A percentile compares a stretch with the other conserved stretches of the same genome.
phyloP scores from a whole-genome alignment of 2,329 filamentous ascomycete genomes.

The Ilyonectria sp. region DNA sequence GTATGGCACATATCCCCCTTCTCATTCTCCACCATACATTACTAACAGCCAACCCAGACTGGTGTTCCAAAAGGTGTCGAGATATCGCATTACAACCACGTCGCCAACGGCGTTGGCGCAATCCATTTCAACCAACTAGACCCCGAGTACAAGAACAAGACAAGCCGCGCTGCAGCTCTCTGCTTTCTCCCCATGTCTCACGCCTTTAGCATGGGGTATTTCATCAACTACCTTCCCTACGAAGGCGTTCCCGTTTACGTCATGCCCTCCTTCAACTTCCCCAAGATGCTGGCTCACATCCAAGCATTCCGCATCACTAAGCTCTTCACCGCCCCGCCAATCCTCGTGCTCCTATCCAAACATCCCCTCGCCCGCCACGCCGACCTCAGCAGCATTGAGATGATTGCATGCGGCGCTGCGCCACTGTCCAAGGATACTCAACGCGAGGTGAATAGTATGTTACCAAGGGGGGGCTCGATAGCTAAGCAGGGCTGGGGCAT shows the following conservation, averaged over 20 bases:
- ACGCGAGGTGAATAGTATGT: constrained; percentile 62
- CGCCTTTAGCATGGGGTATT: constrained; percentile 80
- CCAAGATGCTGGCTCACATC: constrained; percentile 78
- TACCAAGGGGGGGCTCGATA: constrained; percentile 56
- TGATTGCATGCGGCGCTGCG: constrained; percentile 77
- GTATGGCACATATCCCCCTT: constrained; percentile 33
- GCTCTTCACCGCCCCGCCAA: constrained; percentile 80
- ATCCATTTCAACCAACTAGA: constrained; percentile 60
- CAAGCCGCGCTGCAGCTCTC: constrained; percentile 61
- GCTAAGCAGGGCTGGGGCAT: constrained; percentile 86
- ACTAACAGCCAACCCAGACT: constrained; percentile 60
- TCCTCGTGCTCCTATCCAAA: constrained; percentile 82
- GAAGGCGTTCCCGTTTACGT: constrained; percentile 79
- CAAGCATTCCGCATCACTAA: constrained; percentile 78
- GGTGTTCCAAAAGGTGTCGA: constrained; percentile 88
- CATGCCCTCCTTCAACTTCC: constrained; percentile 84
- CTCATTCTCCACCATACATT: too few species aligned
- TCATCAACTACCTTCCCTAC: constrained; percentile 71
- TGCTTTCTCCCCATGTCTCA: constrained; percentile 86
- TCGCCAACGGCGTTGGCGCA: constrained; percentile 78
- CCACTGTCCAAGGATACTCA: constrained; percentile 72
- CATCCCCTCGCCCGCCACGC: constrained; percentile 75
- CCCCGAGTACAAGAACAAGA: constrained; percentile 63
- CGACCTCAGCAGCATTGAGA: constrained; percentile 77
- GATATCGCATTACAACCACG: constrained; percentile 83